These are phyloP conservation scores for Thyridium curvatum DNA, from an alignment of 2,329 filamentous ascomycete genomes.

Conservation along the genomic window DNA sequence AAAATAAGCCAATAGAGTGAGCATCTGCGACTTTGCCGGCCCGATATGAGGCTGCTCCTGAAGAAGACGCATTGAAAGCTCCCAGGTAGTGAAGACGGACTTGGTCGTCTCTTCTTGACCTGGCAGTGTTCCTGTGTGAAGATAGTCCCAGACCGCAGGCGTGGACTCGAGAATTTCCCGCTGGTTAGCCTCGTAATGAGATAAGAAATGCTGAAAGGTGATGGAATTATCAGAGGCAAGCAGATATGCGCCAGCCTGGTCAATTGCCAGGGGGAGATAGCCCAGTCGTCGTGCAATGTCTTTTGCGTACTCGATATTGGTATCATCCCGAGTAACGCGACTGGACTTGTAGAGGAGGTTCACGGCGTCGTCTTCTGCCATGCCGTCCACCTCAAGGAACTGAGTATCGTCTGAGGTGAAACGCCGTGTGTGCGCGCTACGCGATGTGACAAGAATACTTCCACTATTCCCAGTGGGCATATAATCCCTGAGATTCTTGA, in stretches of 20 bases:
- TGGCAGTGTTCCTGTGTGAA: not conserved
- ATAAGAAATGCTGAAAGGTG: not conserved
- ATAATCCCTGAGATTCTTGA: not conserved
- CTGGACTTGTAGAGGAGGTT: too few relatives aligned
- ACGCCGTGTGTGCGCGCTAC: too few relatives aligned
- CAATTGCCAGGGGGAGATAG: not conserved
- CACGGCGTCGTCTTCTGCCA: too few relatives aligned
- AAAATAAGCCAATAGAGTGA: too few relatives aligned
- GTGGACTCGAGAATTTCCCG: not conserved
- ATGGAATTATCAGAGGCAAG: not conserved
- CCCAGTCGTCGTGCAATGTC: not conserved
- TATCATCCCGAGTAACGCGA: too few relatives aligned
- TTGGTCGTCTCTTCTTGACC: not conserved
- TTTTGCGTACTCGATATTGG: not conserved
- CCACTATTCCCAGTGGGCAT: not conserved
- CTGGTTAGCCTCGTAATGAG: not conserved
- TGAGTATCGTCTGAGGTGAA: too few relatives aligned
- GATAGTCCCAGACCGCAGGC: not conserved
- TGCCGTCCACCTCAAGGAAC: too few relatives aligned
- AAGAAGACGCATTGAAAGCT: not conserved
- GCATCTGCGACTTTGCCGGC: too few relatives aligned
- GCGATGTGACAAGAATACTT: too few relatives aligned
- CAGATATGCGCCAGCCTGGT: not conserved
- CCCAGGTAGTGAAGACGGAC: conserved; percentile 1
- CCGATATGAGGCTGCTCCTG: not conserved